Base-by-base conservation (phyloP, 441 rosid genomes). In the Isatis lusitanica region DNA sequence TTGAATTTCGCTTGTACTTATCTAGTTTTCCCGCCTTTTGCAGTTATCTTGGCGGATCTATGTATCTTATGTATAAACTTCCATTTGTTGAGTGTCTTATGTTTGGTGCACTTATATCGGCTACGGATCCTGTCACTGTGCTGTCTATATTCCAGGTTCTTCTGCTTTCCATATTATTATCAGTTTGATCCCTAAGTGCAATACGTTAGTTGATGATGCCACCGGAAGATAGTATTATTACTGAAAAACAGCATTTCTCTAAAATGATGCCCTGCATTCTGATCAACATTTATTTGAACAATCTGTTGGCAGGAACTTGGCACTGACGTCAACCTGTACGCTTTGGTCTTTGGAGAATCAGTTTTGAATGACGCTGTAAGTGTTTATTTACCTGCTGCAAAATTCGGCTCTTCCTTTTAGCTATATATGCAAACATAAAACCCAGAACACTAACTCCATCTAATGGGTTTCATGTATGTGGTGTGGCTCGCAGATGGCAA, bases 61-160 rank as follows among this genome's bases (percentile, higher is more conserved):
- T 80, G 80, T 87, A 43, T 83, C 92, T 92, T 77, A 94, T 91
- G 92, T 94, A 87, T 79, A 80, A 71, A 76, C 96, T 94, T 75
- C 97, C 99, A 17, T 85, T 89, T 66, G 86, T 90, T 67, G 98
- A 94, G 80, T 94, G 99, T 64, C 86, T 94, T 38, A 94, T 92
- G 98, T 94, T 94, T 74, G 99, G 99, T 70, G 90, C 99, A 56
- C 94, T 94, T 50, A 92, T 94, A 79, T 94, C 98, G 12, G 98
- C 99, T 44, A 94, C 98, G 1, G 98, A 94, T 79, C 99, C 98
- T 78, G 97, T 92, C 72, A 94, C 98, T 18, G 99, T 94, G 62
- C 77, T 94, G 55, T 94, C 99, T 72, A 89, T 92, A 79, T 94
- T 94, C 76, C 97, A 94, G 98, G 98, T 94, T 50, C 35, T 31